A percentile compares a stretch with the other conserved stretches of the same genome.
These are phyloP conservation scores for Pseudopithomyces maydicus DNA, from an alignment of 2,329 filamentous ascomycete genomes.

Conservation along the genomic window DNA sequence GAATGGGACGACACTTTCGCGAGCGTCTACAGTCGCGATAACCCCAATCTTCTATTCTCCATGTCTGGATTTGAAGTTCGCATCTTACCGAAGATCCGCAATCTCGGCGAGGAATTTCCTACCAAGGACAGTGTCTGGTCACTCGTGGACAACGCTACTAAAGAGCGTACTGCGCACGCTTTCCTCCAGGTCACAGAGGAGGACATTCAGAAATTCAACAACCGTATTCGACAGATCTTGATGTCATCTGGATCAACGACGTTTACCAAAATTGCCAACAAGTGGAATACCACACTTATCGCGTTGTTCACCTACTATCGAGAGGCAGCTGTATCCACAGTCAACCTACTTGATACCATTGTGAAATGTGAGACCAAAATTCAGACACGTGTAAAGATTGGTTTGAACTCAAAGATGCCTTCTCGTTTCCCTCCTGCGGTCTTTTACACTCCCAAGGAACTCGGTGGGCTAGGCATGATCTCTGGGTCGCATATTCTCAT, in stretches of 20 bases:
- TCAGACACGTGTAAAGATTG: constrained; percentile 98
- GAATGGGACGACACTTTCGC: constrained; percentile 99
- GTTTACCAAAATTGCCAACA: constrained; percentile 99
- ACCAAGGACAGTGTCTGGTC: constrained; percentile 99
- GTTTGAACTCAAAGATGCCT: constrained; percentile 98
- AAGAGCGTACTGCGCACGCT: constrained; percentile 95
- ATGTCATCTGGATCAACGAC: constrained; percentile 99
- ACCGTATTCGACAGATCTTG: constrained; percentile 94
- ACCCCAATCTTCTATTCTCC: constrained; percentile 94
- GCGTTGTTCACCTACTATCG: constrained; percentile 98
- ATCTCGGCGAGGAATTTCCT: constrained; percentile 93
- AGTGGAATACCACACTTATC: constrained; percentile 98
- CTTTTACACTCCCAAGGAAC: constrained; percentile 97
- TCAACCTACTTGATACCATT: constrained; percentile 92
- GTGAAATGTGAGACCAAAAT: constrained; percentile 99
- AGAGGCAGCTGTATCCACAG: constrained; percentile 94
- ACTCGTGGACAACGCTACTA: constrained; percentile 91
- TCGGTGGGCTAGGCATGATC: constrained; percentile 98
- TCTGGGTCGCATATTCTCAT: constrained; percentile 98
- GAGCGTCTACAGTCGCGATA: constrained; percentile 97
- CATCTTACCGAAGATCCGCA: constrained; percentile 92
- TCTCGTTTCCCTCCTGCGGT: constrained; percentile 97
- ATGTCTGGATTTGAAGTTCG: constrained; percentile 99
- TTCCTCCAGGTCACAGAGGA: constrained; percentile 98
- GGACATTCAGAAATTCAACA: constrained; percentile 98